Evolutionary conservation across 2,329 filamentous ascomycete species (phyloP).

Genomic region (Pseudogymnoascus sp.): DNA sequence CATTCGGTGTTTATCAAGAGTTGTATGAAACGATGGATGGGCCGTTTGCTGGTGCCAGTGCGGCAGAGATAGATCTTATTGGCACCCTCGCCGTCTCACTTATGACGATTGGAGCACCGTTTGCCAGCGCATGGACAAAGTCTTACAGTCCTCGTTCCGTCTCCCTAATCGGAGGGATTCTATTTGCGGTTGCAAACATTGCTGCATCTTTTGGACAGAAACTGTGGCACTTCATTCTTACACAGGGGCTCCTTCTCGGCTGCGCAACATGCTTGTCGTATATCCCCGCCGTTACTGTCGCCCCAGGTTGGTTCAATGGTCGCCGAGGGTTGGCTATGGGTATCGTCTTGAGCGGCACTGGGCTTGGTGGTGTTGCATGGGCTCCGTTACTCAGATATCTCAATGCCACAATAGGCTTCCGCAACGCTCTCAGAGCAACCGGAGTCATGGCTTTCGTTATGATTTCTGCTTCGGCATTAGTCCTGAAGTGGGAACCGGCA

Average conservation of each 20-base stretch:
- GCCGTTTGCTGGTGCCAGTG: slow-evolving; percentile 29
- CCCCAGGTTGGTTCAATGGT: slow-evolving; percentile 32
- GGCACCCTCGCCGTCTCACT: slow-evolving; percentile 30
- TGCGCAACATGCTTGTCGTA: slow-evolving; percentile 32
- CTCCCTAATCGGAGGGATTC: slow-evolving; percentile 24
- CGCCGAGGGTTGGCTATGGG: slow-evolving; percentile 32
- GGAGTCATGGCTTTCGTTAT: slow-evolving; percentile 27
- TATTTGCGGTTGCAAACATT: slow-evolving; percentile 28
- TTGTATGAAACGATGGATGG: slow-evolving; percentile 30
- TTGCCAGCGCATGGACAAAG: slow-evolving; percentile 29
- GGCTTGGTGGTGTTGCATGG: slow-evolving; percentile 31
- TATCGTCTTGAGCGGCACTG: slow-evolving; percentile 30
- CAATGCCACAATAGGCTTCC: slow-evolving; percentile 26
- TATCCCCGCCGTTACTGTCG: slow-evolving; percentile 31
- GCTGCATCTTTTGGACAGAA: slow-evolving; percentile 28
- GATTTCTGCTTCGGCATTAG: slow-evolving; percentile 16
- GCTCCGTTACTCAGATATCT: slow-evolving; percentile 20
- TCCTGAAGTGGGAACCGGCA: slow-evolving; percentile 12
- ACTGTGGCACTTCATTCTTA: slow-evolving; percentile 21
- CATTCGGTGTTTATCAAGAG: slow-evolving; percentile 33
- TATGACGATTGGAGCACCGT: slow-evolving; percentile 30
- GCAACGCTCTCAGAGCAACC: slow-evolving; percentile 30
- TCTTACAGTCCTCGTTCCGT: slow-evolving; percentile 27
- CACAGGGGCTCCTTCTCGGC: slow-evolving; percentile 32
- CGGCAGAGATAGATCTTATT: slow-evolving; percentile 32